Evolutionary conservation across 2,329 filamentous ascomycete genomes (phyloP), one percentile per base, ranked within the genome.

Genomic region (Rutstroemia sp.): DNA sequence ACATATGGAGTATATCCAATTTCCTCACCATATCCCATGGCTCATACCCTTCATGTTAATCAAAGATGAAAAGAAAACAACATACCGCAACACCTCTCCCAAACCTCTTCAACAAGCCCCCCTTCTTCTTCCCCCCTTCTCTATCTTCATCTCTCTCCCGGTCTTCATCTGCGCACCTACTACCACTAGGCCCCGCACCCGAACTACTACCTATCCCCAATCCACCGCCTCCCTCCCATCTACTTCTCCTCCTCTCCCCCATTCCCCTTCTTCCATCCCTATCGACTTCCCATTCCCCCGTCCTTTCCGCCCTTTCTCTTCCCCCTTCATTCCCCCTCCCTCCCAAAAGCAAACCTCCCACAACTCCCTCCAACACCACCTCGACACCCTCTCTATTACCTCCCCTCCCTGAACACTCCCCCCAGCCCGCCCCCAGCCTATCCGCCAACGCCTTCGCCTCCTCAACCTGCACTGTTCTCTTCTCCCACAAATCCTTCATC

Each of bases 401-500:
- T 3, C 42, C 46, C 25, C 39, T 50, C 14, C 45, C 52, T 2
- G 45, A 27, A 25, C 52, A 55, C 16, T 55, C 52, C 12, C 37
- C 19, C 14, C 39, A 55, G 3, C 46, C 52, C 2, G 34, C 49
- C 7, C 49, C 30, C 18, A 55, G 14, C 19, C 37, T 55, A 25
- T 50, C 25, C 2, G 52, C 46, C 25, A 50, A 4, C 18, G 12
- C 25, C 27, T 37, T 55, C 16, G 45, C 52, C 19, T 50, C 52
- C 6, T 37, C 52, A 2, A 37, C 25, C 23, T 25, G 39, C 6
- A 55, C 52, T 5, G 25, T 21, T 16, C 52, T 44, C 38, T 55
- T 55, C 19, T 55, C 52, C 52, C 46, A 44, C 25, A 50, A 6
- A 25, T 55, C 52, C 21, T 34, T 49, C 52, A 55, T 55, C 2